These are phyloP conservation scores for Candida easanensis DNA, from an alignment of 805 yeast species.

Conservation along the genomic window DNA sequence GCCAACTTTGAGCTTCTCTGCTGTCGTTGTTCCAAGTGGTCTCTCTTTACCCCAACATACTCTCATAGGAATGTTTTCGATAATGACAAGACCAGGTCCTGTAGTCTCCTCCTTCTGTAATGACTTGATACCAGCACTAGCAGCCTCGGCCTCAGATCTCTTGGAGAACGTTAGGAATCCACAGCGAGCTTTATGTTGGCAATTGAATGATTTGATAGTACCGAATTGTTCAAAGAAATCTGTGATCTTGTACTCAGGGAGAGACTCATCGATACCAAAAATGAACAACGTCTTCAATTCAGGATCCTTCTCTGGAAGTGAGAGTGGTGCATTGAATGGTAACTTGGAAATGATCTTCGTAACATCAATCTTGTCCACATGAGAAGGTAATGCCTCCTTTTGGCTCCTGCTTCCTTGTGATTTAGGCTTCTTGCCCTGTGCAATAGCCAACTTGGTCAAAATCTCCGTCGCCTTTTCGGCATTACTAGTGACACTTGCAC, in stretches of 20 bases:
- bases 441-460: conserved; percentile 39
- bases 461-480: conserved; percentile 47
- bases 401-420: conserved; percentile 8
- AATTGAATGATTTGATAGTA: conserved; percentile 42
- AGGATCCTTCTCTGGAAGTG: conserved; percentile 36
- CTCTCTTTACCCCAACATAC: conserved; percentile 53
- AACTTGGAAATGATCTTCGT: conserved; percentile 52
- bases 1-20: conserved; percentile 47
- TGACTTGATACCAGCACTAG: conserved; percentile 29
- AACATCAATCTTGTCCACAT: conserved; percentile 39
- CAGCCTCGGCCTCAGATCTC: conserved; percentile 47
- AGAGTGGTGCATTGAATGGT: conserved; percentile 66
- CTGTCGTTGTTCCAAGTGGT: conserved; percentile 38
- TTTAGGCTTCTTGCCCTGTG: conserved; percentile 16
- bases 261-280: conserved; percentile 66
- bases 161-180: conserved; percentile 59
- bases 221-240: conserved; percentile 49
- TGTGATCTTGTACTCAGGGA: conserved; percentile 61
- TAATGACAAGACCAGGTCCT: conserved; percentile 28
- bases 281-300: conserved; percentile 61
- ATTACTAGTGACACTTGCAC: conserved; percentile 33
- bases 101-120: conserved; percentile 25
- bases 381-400: conserved; percentile 13
- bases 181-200: conserved; percentile 58
- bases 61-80: conserved; percentile 44